Conservation (phyloP, 2,329 filamentous ascomycete genomes). For the Fusarium guadeloupense region DNA sequence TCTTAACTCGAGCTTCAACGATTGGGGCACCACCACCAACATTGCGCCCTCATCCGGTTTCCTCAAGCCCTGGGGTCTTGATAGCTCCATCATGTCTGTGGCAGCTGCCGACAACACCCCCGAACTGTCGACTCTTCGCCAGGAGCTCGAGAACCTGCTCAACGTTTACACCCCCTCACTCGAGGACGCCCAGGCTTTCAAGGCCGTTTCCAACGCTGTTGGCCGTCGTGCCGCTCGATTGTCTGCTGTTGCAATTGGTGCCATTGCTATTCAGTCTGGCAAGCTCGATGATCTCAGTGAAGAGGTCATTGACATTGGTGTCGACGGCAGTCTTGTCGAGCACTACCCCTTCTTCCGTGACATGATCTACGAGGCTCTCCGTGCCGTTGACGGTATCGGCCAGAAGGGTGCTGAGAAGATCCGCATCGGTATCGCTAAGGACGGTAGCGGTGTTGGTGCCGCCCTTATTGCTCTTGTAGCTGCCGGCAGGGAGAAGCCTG, state of each 20-base stretch:
- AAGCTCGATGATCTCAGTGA: constrained; percentile 71
- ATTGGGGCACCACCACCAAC: constrained; percentile 73
- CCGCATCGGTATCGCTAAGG: constrained; percentile 94
- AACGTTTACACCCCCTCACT: constrained; percentile 78
- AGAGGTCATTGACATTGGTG: constrained; percentile 85
- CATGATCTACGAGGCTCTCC: constrained; percentile 84
- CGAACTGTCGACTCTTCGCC: constrained; percentile 76
- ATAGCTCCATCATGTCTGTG: constrained; percentile 88
- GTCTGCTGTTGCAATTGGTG: constrained; percentile 86
- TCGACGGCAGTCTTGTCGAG: constrained; percentile 93
- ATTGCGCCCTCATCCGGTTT: constrained; percentile 73
- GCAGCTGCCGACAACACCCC: constrained; percentile 82
- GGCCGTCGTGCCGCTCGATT: constrained; percentile 89
- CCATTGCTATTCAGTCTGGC: constrained; percentile 82
- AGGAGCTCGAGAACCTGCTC: constrained; percentile 80
- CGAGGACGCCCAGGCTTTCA: constrained; percentile 89
- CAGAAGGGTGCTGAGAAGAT: constrained; percentile 82
- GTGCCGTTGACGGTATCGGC: constrained; percentile 80
- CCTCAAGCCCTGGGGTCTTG: constrained; percentile 85
- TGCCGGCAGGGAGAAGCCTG: constrained; percentile 68
- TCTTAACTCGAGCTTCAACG: constrained; percentile 76
- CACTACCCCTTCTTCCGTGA: constrained; percentile 94
- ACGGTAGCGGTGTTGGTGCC: constrained; percentile 85
- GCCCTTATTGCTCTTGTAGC: constrained; percentile 94
- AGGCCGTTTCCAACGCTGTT: constrained; percentile 82